Conservation (phyloP, 2,329 filamentous ascomycete species). For the Paraphaeosphaeria sporulosa region DNA sequence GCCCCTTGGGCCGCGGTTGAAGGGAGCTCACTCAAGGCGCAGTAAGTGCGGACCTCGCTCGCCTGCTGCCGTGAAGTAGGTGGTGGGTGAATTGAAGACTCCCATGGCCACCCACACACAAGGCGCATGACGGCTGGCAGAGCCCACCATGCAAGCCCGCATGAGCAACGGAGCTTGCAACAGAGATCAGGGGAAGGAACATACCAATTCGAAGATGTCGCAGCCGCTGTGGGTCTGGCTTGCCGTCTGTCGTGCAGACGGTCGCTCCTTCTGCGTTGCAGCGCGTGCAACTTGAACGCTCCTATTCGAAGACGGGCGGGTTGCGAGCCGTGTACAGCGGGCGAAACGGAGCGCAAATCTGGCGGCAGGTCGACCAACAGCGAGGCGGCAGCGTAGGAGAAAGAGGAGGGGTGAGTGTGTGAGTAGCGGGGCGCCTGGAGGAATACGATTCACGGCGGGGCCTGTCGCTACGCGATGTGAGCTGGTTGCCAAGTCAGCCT, state of each 20-base stretch:
- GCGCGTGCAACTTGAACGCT: not conserved
- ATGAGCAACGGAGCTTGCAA: too few relatives aligned
- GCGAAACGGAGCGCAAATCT: conserved; percentile 11
- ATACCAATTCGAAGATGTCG: not conserved
- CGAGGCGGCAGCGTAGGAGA: conserved; percentile 14
- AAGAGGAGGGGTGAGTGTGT: conserved; percentile 13
- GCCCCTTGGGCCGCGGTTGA: conserved; percentile 20
- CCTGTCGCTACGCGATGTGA: conserved; percentile 20
- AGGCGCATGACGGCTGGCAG: not conserved
- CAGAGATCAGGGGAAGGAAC: not conserved
- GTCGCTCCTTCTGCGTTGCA: not conserved
- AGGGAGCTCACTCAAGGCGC: conserved; percentile 4
- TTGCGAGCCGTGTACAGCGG: not conserved
- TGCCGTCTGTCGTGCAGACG: not conserved
- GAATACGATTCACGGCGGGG: conserved; percentile 19
- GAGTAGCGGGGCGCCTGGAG: conserved; percentile 17
- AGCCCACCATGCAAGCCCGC: not conserved
- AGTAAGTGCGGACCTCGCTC: conserved; percentile 9
- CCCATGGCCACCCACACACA: not conserved
- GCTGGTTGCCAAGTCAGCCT: conserved; percentile 28
- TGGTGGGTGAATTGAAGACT: not conserved
- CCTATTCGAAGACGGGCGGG: not conserved
- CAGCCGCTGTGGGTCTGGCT: not conserved
- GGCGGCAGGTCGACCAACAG: conserved; percentile 16
- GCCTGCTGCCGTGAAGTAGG: not conserved